Base-by-base conservation (phyloP, 2,329 filamentous ascomycete genomes). In the Pyrenochaeta sp. region DNA sequence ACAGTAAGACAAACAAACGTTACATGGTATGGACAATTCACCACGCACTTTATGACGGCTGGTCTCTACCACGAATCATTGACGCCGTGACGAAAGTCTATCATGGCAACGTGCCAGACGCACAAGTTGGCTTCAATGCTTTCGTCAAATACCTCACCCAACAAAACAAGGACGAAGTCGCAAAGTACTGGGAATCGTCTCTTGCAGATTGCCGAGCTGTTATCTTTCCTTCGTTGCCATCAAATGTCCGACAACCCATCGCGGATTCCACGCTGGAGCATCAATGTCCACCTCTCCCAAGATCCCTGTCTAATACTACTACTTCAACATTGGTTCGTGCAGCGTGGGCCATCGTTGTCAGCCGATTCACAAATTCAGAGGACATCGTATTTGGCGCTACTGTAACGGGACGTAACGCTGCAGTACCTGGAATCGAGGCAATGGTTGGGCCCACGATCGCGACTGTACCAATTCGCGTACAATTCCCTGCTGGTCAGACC, bases 371-470 rank as follows among this genome's bases (percentile, higher is more conserved):
- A 5, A 62, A 62, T 1, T 63, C 65, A 12, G 39, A 59, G 0
- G 66, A 76, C 23, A 66, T 73, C 2, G 75, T 70, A 32, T 82
- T 82, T 55, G 77, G 73, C 4, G 77, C 75, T 41, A 74, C 78
- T 45, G 39, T 58, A 2, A 45, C 41, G 2, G 70, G 79, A 4
- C 67, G 79, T 31, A 74, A 77, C 41, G 64, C 71, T 0, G 41
- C 75, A 4, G 65, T 77, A 1, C 67, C 73, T 20, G 71, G 65
- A 7, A 69, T 79, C 3, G 71, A 76, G 18, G 61, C 63, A 3
- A 63, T 79, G 0, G 61, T 78, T 20, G 79, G 78, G 0, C 79
- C 79, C 1, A 72, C 77, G 1, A 77, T 81, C 21, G 76, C 73
- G 2, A 76, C 75, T 0, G 64, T 77, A 0, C 75, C 75, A 0